Evolutionary conservation across 2,329 filamentous ascomycete species (phyloP).

Genomic region (Podosphaera xanthii): DNA sequence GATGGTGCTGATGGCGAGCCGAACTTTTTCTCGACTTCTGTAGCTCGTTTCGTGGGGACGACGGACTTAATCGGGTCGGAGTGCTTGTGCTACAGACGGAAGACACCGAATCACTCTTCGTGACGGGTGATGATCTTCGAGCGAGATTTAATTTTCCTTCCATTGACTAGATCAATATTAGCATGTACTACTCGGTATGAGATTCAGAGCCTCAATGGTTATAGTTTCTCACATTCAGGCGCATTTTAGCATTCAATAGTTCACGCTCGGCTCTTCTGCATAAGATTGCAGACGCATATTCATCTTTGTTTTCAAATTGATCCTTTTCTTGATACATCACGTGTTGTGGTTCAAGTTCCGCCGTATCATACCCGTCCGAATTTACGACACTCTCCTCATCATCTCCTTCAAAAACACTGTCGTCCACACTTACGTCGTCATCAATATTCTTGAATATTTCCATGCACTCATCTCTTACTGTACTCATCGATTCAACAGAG

Average conservation of each 20-base stretch:
- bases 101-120: slow-evolving; percentile 25
- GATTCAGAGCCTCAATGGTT: not conserved
- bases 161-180: slow-evolving; percentile 43
- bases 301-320: slow-evolving; percentile 27
- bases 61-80: slow-evolving; percentile 16
- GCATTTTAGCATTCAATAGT: slow-evolving; percentile 73
- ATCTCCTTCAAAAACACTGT: slow-evolving; percentile 43
- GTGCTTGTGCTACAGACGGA: slow-evolving; percentile 20
- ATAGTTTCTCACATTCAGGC: slow-evolving; percentile 47
- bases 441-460: slow-evolving; percentile 37
- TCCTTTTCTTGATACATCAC: slow-evolving; percentile 12
- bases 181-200: not conserved
- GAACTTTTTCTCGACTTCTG: slow-evolving; percentile 3
- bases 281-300: slow-evolving; percentile 49
- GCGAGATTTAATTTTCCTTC: slow-evolving; percentile 73
- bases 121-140: slow-evolving; percentile 38
- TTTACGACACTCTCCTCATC: slow-evolving; percentile 39
- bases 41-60: slow-evolving; percentile 9
- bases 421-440: slow-evolving; percentile 36
- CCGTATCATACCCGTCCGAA: slow-evolving; percentile 15
- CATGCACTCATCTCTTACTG: slow-evolving; percentile 25
- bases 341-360: slow-evolving; percentile 12
- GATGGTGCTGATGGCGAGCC: slow-evolving; percentile 9
- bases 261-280: slow-evolving; percentile 76
- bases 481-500: slow-evolving; percentile 38